phyloP scores from a whole-genome alignment of 441 rosid genomes.

The California macrophylla region DNA sequence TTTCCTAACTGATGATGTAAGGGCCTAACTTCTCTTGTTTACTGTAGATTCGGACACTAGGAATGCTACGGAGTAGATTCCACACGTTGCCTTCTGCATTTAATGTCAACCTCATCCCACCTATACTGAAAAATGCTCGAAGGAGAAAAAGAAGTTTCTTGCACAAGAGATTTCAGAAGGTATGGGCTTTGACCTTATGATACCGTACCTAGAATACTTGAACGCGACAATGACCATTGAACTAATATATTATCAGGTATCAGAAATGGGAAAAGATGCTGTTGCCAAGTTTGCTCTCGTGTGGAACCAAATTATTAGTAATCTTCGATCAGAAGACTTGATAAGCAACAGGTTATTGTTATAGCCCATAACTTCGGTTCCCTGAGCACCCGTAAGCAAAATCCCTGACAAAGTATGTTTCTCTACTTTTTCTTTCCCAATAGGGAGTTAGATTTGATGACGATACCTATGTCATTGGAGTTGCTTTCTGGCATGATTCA shows the following conservation, averaged over 20 bases:
- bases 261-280: constrained; percentile 39
- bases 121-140: constrained; percentile 36
- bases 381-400: background rate
- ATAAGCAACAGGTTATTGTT: constrained; percentile 67
- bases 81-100: constrained; percentile 86
- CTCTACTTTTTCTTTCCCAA: constrained; percentile 2
- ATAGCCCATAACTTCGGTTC: constrained; percentile 14
- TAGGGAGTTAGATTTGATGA: constrained; percentile 94
- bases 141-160: constrained; percentile 39
- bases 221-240: constrained; percentile 9
- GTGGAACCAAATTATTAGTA: constrained; percentile 81
- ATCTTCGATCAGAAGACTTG: constrained; percentile 75
- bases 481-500: constrained; percentile 52
- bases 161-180: constrained; percentile 42
- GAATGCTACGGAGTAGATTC: constrained; percentile 95
- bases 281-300: constrained; percentile 76
- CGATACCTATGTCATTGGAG: constrained; percentile 64
- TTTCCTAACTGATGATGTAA: constrained; percentile 10
- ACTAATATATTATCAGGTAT: constrained; percentile 29
- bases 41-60: constrained; percentile 84
- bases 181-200: constrained; percentile 21
- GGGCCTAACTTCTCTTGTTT: constrained; percentile 23
- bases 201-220: background rate
- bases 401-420: constrained; percentile 11
- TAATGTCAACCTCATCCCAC: constrained; percentile 60